A percentile compares a stretch with the other conserved stretches of the same genome.
phyloP scores from a whole-genome alignment of 352 stramenopile genomes.

The Pythium graminicola region DNA sequence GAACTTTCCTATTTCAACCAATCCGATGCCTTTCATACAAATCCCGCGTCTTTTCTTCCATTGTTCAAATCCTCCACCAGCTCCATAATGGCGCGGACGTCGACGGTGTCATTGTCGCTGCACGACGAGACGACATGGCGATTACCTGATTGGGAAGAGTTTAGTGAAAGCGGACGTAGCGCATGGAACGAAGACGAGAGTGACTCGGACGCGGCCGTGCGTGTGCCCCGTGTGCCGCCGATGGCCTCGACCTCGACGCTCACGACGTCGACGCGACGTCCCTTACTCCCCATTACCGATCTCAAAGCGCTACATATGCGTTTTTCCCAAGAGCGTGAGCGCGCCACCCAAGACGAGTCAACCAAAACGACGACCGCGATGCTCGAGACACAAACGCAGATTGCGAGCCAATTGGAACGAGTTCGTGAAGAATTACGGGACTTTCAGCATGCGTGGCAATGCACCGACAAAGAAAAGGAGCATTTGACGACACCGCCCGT shows the following conservation, averaged over 20 bases:
- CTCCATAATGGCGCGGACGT: background rate
- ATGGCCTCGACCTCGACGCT: slow-evolving; percentile 14
- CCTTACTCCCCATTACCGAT: slow-evolving; percentile 6
- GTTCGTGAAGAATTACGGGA: slow-evolving; percentile 40
- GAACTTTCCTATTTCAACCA: slow-evolving; percentile 21
- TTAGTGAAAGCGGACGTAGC: slow-evolving; percentile 33
- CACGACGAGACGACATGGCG: slow-evolving; percentile 31
- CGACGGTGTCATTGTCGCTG: slow-evolving; percentile 7
- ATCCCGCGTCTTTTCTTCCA: slow-evolving; percentile 6
- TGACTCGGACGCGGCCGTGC: slow-evolving; percentile 2
- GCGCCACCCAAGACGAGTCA: slow-evolving; percentile 4
- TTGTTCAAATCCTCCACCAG: slow-evolving; percentile 3
- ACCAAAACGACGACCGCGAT: background rate
- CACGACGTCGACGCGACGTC: slow-evolving; percentile 8
- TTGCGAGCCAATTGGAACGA: slow-evolving; percentile 33
- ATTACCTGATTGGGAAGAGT: slow-evolving; percentile 51
- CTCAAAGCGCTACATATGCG: slow-evolving; percentile 29
- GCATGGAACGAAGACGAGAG: slow-evolving; percentile 15
- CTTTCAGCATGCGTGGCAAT: slow-evolving; percentile 41
- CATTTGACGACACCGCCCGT: background rate
- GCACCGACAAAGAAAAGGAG: background rate
- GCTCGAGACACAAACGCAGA: slow-evolving; percentile 20
- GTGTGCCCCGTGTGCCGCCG: background rate
- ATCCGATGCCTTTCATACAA: background rate
- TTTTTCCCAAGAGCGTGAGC: slow-evolving; percentile 28